Evolutionary conservation across 2,329 filamentous ascomycete genomes (phyloP), one percentile per base, ranked within the genome.

Genomic region (Cercospora beticola): DNA sequence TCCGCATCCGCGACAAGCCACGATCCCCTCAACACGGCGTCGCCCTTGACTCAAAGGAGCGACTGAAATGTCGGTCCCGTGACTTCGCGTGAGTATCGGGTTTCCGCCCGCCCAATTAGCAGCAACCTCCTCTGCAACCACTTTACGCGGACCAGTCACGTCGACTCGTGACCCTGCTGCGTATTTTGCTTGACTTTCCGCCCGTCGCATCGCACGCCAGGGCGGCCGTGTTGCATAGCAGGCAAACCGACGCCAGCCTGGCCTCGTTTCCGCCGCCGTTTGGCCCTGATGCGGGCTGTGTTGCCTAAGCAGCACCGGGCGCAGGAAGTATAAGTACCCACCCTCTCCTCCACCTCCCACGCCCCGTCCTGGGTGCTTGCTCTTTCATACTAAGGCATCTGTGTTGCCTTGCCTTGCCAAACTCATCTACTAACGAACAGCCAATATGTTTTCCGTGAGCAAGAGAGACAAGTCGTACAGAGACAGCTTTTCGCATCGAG

Each of bases 401-500:
- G n/a, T 31, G 16, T 16, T 40, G 18, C 23, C 10, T 16, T 40
- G 18, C 23, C 10, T 49, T 8, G 26, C 18, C 30, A n/a, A 1
- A 4, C 18, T 28, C 4, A 18, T 58, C 56, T 58, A 10, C 56
- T 30, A 23, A 65, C 52, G 23, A 36, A 30, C 46, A 56, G 66
- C 61, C 52, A 73, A 36, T 16, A 78, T 78, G 76, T 78, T 77
- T 67, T 72, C 74, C 2, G 68, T 69, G 5, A 75, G 71, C 71
- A 74, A 59, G 36, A 62, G 65, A 52, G 76, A 72, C 71, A 77
- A 76, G 56, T 77, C 76, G 28, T 74, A 78, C 62, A 69, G 76
- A 40, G 76, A 79, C 43, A 78, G 76, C 66, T 79, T 79, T 67
- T 74, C 74, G n/a, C 71, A 76, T 57, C 65, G 75, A 60, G 74